Percentiles rank a stretch among this genome's conserved stretches.
Conservation (phyloP, 1,284 basidiomycete genomes). For the Leccinum griseonigrum region DNA sequence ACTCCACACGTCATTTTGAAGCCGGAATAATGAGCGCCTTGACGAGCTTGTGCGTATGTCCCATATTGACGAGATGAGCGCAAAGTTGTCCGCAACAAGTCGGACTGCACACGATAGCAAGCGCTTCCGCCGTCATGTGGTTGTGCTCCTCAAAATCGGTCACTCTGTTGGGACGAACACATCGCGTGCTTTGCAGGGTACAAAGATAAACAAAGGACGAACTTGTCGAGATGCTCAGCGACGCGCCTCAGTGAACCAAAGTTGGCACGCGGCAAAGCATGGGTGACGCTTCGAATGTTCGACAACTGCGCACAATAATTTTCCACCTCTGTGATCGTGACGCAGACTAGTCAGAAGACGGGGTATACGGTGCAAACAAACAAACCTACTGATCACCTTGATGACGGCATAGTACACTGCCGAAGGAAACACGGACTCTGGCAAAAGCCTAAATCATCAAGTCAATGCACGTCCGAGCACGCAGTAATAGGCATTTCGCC, state of each 20-base stretch:
- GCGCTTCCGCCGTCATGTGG: constrained; percentile 80
- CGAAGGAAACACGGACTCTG: constrained; percentile 75
- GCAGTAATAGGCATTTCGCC: constrained; percentile 59
- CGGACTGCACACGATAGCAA: constrained; percentile 82
- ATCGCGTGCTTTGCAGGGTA: constrained; percentile 2
- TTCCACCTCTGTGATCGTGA: constrained; percentile 48
- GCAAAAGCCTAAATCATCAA: constrained; percentile 77
- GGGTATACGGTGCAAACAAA: background rate
- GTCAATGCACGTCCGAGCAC: constrained; percentile 72
- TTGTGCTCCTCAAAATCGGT: constrained; percentile 83
- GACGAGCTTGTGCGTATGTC: constrained; percentile 68
- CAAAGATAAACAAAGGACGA: constrained; percentile 19
- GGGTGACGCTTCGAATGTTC: constrained; percentile 64
- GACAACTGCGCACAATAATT: constrained; percentile 65
- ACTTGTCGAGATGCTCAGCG: constrained; percentile 81
- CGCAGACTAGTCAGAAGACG: constrained; percentile 5
- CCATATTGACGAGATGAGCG: constrained; percentile 76
- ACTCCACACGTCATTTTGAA: too few species aligned
- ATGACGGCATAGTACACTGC: constrained; percentile 65
- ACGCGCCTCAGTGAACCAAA: constrained; percentile 75
- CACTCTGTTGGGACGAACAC: constrained; percentile 45
- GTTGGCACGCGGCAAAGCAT: constrained; percentile 63
- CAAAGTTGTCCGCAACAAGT: constrained; percentile 71
- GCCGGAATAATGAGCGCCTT: constrained; percentile 67
- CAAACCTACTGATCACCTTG: constrained; percentile 59